Conservation (phyloP, 108 stramenopile genomes). For the Epipyxis sp. region DNA sequence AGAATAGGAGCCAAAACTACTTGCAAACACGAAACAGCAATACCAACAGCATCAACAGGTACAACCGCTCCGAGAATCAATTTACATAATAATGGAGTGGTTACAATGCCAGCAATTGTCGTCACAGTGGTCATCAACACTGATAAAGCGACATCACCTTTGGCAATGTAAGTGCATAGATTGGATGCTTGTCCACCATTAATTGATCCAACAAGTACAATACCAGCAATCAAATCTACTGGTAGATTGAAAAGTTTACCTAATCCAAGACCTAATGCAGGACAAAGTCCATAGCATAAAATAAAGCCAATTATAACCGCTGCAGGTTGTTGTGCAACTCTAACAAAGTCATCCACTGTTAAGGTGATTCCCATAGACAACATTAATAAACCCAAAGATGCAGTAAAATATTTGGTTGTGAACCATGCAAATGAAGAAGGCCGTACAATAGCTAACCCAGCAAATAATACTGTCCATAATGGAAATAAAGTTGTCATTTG, state of each 20-base stretch:
- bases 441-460: conserved; percentile 71
- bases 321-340: conserved; percentile 75
- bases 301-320: conserved; percentile 84
- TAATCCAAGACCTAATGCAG: conserved; percentile 71
- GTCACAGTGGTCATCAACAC: conserved; percentile 97
- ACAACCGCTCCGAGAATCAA: conserved; percentile 83
- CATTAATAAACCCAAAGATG: conserved; percentile 84
- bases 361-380: conserved; percentile 97
- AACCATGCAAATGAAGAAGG: conserved; percentile 90
- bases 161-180: conserved; percentile 94
- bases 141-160: conserved; percentile 85
- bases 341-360: conserved; percentile 79
- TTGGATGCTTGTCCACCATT: conserved; percentile 96
- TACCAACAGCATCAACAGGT: conserved; percentile 89
- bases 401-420: conserved; percentile 91
- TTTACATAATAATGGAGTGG: conserved; percentile 95
- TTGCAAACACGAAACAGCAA: conserved; percentile 86
- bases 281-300: conserved; percentile 78
- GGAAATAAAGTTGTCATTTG: conserved; percentile 84
- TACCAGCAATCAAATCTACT: conserved; percentile 84
- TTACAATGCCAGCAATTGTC: conserved; percentile 91
- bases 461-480: conserved; percentile 82
- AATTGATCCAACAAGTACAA: conserved; percentile 90
- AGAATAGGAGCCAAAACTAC: conserved; percentile 94
- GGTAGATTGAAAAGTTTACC: conserved; percentile 73